phyloP scores from a whole-genome alignment of 257 asterid genomes.

The Thymus quinquecostatus region DNA sequence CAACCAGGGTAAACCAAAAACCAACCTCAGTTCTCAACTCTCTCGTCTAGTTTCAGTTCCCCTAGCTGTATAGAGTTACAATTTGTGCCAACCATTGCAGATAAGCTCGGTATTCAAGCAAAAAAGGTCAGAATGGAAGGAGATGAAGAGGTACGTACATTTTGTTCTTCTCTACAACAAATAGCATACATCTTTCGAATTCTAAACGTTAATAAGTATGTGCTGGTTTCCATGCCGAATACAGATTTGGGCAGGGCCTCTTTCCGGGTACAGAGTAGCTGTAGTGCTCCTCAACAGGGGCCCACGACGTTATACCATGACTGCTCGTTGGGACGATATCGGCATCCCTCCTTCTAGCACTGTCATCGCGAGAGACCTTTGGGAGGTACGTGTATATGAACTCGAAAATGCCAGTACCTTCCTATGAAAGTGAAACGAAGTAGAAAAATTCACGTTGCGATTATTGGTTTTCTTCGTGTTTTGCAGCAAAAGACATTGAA shows the following conservation, averaged over 20 bases:
- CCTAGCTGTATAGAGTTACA: neutral
- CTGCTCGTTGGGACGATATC: slow-evolving; percentile 84
- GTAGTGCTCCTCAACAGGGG: slow-evolving; percentile 76
- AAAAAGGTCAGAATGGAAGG: slow-evolving; percentile 90
- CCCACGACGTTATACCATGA: slow-evolving; percentile 30
- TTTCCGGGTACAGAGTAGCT: slow-evolving; percentile 67
- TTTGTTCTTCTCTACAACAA: neutral
- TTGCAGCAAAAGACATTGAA: slow-evolving; percentile 74
- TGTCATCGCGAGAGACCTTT: slow-evolving; percentile 69
- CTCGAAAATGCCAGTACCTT: neutral
- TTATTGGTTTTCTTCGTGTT: neutral
- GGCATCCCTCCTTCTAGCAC: slow-evolving; percentile 59
- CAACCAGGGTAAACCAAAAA: slow-evolving; percentile 62
- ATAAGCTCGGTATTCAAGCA: slow-evolving; percentile 76
- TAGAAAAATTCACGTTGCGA: too few relatives aligned
- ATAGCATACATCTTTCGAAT: neutral
- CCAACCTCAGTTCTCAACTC: neutral
- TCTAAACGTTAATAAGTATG: neutral
- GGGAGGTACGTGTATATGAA: slow-evolving; percentile 59
- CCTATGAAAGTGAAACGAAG: neutral
- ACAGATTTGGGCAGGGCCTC: slow-evolving; percentile 95
- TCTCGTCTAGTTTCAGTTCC: neutral
- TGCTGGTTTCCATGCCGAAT: neutral
- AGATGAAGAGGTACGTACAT: slow-evolving; percentile 60
- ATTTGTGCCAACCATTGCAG: slow-evolving; percentile 37